phyloP scores from a whole-genome alignment of 305 asterid species.

The Ajuga reptans region DNA sequence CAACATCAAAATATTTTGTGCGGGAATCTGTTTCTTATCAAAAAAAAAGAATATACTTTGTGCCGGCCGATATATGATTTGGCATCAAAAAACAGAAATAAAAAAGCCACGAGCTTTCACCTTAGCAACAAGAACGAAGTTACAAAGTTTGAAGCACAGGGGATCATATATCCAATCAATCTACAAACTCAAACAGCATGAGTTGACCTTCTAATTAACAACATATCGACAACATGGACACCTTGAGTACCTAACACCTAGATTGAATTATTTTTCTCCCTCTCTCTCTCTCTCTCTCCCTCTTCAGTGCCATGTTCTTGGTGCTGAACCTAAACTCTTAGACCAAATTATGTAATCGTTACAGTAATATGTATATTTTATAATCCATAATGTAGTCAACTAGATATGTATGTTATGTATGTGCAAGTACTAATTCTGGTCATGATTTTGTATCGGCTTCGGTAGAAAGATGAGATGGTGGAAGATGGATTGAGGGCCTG shows the following conservation, averaged over 20 bases:
- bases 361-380: neutral
- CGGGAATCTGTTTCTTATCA: no score
- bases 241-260: no score
- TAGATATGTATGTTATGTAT: neutral
- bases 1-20: neutral
- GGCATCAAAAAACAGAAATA: conserved; percentile 15
- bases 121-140: neutral
- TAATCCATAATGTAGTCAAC: neutral
- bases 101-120: neutral
- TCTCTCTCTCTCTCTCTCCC: neutral
- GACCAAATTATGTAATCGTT: neutral
- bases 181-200: no score
- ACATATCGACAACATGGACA: no score
- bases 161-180: no score
- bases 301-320: neutral
- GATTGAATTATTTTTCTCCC: no score
- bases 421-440: neutral
- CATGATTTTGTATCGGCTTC: neutral
- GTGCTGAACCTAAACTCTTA: neutral
- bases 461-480: neutral
- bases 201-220: no score
- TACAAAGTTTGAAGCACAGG: no score
- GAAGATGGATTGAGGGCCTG: neutral
- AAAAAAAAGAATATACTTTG: neutral
- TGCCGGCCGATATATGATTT: conserved; percentile 3